Conservation (phyloP, 441 rosid species). For the Populus tomentosa region DNA sequence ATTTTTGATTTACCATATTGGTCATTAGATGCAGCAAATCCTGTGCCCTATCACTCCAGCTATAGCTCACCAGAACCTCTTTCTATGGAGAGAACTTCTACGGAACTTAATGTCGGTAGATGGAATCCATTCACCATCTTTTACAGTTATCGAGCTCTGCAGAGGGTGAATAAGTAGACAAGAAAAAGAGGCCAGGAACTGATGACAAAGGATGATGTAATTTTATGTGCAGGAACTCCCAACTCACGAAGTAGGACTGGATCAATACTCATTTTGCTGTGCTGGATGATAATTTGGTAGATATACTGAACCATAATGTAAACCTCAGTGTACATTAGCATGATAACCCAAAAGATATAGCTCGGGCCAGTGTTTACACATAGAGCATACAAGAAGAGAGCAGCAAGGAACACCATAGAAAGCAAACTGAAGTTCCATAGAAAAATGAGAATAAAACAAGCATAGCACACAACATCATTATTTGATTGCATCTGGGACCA, state of each 20-base stretch:
- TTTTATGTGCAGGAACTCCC: slow-evolving; percentile 87
- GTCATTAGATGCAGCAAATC: slow-evolving; percentile 37
- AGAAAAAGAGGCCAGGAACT: slow-evolving; percentile 89
- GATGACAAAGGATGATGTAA: slow-evolving; percentile 84
- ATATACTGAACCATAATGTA: slow-evolving; percentile 84
- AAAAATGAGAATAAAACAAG: slow-evolving; percentile 81
- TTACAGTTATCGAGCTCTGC: slow-evolving; percentile 95
- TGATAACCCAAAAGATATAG: slow-evolving; percentile 85
- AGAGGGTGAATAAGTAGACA: slow-evolving; percentile 88
- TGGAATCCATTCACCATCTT: slow-evolving; percentile 93
- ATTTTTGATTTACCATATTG: slow-evolving; percentile 47
- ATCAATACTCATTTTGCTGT: slow-evolving; percentile 64
- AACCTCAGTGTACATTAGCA: slow-evolving; percentile 89
- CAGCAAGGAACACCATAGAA: slow-evolving; percentile 90
- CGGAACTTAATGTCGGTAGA: slow-evolving; percentile 45
- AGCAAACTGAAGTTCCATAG: slow-evolving; percentile 98
- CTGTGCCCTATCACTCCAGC: slow-evolving; percentile 54
- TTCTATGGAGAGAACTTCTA: slow-evolving; percentile 43
- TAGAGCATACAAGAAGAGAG: slow-evolving; percentile 90
- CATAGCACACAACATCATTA: slow-evolving; percentile 87
- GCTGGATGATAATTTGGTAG: slow-evolving; percentile 96
- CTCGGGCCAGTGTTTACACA: slow-evolving; percentile 90
- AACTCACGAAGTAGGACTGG: slow-evolving; percentile 57
- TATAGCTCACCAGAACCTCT: slow-evolving; percentile 43
- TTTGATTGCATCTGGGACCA: slow-evolving; percentile 98